A percentile compares a stretch with the other conserved stretches of the same genome.
Evolutionary conservation across 73 alveolate genomes (phyloP).

Genomic region (Paramecium tetraurelia): DNA sequence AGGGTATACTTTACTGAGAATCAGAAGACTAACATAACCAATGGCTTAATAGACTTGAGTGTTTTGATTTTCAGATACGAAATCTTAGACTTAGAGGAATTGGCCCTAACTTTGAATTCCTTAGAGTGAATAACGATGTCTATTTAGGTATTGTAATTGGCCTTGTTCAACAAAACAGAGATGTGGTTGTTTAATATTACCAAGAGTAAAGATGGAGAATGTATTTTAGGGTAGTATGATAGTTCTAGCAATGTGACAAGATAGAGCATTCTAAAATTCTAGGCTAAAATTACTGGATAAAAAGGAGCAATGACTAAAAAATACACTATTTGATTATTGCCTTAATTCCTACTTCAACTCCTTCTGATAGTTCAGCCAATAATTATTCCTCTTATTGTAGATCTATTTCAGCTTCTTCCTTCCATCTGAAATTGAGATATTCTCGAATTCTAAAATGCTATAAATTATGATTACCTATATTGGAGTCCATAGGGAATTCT

Average conservation of each 20-base stretch:
- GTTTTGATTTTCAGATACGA: neutral
- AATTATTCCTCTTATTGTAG: slow-evolving; percentile 30
- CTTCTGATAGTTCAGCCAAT: slow-evolving; percentile 48
- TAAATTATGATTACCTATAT: neutral
- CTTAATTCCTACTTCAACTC: slow-evolving; percentile 2
- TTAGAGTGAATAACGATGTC: neutral
- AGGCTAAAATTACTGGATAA: slow-evolving; percentile 48
- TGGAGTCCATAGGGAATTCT: neutral
- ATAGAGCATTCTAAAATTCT: slow-evolving; percentile 1
- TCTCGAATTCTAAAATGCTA: slow-evolving; percentile 17
- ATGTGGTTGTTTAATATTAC: neutral
- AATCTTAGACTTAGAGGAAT: neutral
- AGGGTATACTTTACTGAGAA: neutral
- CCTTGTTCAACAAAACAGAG: slow-evolving; percentile 13
- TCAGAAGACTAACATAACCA: slow-evolving; percentile 25
- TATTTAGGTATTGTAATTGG: neutral
- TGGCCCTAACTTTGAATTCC: neutral
- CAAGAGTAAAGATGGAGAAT: neutral
- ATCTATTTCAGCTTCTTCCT: slow-evolving; percentile 58
- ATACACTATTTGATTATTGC: slow-evolving; percentile 32
- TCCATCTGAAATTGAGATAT: slow-evolving; percentile 49
- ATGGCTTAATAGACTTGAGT: neutral
- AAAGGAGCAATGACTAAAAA: slow-evolving; percentile 39
- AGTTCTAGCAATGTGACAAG: neutral
- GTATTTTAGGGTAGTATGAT: slow-evolving; percentile 19